A percentile compares a stretch with the other conserved stretches of the same genome.
Conservation (phyloP, 1,284 basidiomycete species). For the Ganoderma boninense region DNA sequence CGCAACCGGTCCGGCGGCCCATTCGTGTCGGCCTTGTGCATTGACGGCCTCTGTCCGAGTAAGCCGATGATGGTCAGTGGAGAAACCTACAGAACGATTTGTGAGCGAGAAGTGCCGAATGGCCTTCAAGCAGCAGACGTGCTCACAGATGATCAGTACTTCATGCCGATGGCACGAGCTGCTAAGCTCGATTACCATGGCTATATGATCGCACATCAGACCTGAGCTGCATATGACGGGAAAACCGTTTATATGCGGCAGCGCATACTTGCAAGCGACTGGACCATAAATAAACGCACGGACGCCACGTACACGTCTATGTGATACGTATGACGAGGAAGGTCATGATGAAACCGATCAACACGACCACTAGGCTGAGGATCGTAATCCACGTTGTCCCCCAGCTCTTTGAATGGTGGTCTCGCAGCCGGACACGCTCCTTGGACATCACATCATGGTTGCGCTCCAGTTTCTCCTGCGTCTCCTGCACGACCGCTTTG, state of each 20-base stretch:
- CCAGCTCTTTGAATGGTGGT: slow-evolving; percentile 71
- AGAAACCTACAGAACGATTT: background rate
- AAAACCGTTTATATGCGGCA: background rate
- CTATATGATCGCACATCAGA: background rate
- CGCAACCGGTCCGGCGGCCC: background rate
- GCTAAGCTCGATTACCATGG: background rate
- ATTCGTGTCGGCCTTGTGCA: background rate
- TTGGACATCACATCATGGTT: slow-evolving; percentile 77
- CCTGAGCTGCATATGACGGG: background rate
- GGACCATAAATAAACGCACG: slow-evolving; percentile 7
- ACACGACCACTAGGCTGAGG: slow-evolving; percentile 64
- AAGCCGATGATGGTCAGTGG: background rate
- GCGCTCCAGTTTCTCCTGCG: slow-evolving; percentile 72
- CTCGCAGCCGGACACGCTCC: slow-evolving; percentile 68
- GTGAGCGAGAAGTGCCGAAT: background rate
- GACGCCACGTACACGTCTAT: slow-evolving; percentile 3
- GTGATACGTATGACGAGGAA: slow-evolving; percentile 77
- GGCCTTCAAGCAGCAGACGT: background rate
- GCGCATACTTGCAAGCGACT: background rate
- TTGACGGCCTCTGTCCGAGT: background rate
- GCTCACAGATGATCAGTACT: background rate
- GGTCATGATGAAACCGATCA: slow-evolving; percentile 73
- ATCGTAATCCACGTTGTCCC: slow-evolving; percentile 78
- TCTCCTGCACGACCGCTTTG: slow-evolving; percentile 63
- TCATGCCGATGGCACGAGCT: background rate